Conservation (phyloP, 495 filamentous ascomycete species). For the Pseudoneurospora amorphoporcata region DNA sequence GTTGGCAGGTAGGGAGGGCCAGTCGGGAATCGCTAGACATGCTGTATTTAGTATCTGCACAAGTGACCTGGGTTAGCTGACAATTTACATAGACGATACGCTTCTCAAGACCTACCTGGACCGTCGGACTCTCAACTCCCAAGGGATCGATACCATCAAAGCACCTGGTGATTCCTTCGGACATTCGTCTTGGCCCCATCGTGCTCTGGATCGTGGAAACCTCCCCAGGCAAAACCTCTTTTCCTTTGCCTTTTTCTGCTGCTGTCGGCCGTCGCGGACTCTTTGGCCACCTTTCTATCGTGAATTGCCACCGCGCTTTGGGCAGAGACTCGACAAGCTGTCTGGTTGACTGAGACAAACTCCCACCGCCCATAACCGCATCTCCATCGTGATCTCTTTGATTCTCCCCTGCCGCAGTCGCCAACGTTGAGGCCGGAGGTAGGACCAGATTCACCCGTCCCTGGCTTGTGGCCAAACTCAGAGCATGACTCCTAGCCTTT, state of each 20-base stretch:
- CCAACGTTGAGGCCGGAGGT: not conserved
- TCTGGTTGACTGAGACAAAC: not conserved
- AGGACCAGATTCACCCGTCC: not conserved
- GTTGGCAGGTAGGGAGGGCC: slow-evolving; percentile 6
- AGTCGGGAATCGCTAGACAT: not conserved
- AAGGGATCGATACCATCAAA: not conserved
- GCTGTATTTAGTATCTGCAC: not conserved
- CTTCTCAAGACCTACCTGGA: not conserved
- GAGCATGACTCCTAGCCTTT: not conserved
- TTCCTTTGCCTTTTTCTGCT: not conserved
- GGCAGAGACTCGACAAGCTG: not conserved
- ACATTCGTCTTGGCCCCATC: not conserved
- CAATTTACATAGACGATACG: not conserved
- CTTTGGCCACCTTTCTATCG: not conserved
- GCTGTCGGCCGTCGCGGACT: not conserved
- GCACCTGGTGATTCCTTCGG: not conserved
- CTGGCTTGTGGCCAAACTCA: not conserved
- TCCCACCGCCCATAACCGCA: not conserved
- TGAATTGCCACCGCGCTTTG: not conserved
- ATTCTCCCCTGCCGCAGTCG: not conserved
- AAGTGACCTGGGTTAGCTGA: not conserved
- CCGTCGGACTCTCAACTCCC: not conserved
- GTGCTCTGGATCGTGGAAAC: not conserved
- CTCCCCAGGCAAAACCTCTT: not conserved
- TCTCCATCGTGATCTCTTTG: not conserved